phyloP scores from a whole-genome alignment of 1,284 basidiomycete genomes.

The Rhodotorula sp. region DNA sequence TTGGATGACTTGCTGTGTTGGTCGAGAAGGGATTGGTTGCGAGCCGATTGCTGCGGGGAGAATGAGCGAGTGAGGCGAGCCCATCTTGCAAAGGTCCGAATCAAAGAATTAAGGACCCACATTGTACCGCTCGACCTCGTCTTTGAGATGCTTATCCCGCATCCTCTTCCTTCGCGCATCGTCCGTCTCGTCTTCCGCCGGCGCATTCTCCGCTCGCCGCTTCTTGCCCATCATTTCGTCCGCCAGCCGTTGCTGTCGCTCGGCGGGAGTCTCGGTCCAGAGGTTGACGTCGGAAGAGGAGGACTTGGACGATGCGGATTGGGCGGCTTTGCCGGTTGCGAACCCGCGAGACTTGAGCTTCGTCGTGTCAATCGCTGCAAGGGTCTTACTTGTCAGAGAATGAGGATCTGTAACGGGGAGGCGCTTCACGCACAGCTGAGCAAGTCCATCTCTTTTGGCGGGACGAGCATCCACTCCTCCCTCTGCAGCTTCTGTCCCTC shows the following conservation, averaged over 20 bases:
- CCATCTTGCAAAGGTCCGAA: neutral
- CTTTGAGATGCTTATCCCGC: constrained; percentile 66
- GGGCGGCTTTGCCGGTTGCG: constrained; percentile 52
- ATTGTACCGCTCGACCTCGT: constrained; percentile 71
- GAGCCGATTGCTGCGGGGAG: constrained; percentile 61
- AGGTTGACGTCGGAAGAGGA: constrained; percentile 58
- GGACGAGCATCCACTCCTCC: constrained; percentile 93
- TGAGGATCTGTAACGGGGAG: neutral
- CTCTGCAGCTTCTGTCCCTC: constrained; percentile 70
- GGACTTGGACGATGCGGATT: constrained; percentile 48
- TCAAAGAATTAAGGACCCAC: constrained; percentile 55
- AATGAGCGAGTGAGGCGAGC: too few species aligned
- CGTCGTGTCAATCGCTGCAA: constrained; percentile 65
- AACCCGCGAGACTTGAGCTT: constrained; percentile 72
- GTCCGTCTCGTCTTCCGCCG: constrained; percentile 54
- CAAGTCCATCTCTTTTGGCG: constrained; percentile 73
- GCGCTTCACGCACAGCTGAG: constrained; percentile 60
- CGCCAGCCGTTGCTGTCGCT: constrained; percentile 74
- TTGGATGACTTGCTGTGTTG: constrained; percentile 57
- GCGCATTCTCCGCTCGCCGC: constrained; percentile 60
- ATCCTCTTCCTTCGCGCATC: constrained; percentile 57
- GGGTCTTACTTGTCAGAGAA: too few species aligned
- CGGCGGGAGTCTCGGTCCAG: constrained; percentile 91
- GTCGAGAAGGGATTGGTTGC: constrained; percentile 68
- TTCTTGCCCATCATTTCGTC: constrained; percentile 85